A percentile compares a stretch with the other conserved stretches of the same genome.
Conservation (phyloP, 2,329 filamentous ascomycete species). For the Cordyceps pruinosa region DNA sequence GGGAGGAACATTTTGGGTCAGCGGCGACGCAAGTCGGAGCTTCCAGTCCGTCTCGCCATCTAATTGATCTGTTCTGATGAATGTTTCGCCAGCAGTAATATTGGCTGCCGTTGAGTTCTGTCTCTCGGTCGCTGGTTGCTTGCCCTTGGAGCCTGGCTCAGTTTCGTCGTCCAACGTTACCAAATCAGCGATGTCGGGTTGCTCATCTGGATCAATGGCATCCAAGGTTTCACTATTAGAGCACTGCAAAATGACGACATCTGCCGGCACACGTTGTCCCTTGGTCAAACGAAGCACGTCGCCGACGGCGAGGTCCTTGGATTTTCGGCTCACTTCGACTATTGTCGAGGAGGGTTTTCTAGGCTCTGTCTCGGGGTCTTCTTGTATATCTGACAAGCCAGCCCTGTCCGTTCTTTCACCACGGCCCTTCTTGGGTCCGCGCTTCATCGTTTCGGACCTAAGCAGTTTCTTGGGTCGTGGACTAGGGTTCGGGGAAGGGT, state of each 20-base stretch:
- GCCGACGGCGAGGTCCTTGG: constrained; percentile 83
- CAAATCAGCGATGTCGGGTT: constrained; percentile 32
- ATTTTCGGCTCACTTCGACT: constrained; percentile 69
- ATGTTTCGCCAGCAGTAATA: constrained; percentile 71
- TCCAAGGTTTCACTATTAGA: constrained; percentile 49
- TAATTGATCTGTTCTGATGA: constrained; percentile 93
- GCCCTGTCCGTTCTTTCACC: constrained; percentile 28
- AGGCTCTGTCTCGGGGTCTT: constrained; percentile 56
- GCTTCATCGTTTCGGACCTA: constrained; percentile 35
- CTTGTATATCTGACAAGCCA: constrained; percentile 56
- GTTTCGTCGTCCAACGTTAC: constrained; percentile 34
- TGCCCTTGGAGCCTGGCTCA: constrained; percentile 27
- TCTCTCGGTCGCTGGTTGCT: constrained; percentile 25
- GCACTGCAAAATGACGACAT: constrained; percentile 88
- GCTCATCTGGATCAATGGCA: constrained; percentile 23
- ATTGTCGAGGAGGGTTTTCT: constrained; percentile 43
- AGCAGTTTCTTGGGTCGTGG: constrained; percentile 32
- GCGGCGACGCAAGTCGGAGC: constrained; percentile 73
- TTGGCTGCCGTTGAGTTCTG: constrained; percentile 24
- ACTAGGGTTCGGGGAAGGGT: constrained; percentile 37
- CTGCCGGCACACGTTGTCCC: constrained; percentile 87
- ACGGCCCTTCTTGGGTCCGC: constrained; percentile 25
- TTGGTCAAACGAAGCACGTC: constrained; percentile 92
- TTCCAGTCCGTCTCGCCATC: constrained; percentile 99
- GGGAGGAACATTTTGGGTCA: constrained; percentile 72